Conservation (phyloP, 441 rosid species). For the Gossypium gossypioides region DNA sequence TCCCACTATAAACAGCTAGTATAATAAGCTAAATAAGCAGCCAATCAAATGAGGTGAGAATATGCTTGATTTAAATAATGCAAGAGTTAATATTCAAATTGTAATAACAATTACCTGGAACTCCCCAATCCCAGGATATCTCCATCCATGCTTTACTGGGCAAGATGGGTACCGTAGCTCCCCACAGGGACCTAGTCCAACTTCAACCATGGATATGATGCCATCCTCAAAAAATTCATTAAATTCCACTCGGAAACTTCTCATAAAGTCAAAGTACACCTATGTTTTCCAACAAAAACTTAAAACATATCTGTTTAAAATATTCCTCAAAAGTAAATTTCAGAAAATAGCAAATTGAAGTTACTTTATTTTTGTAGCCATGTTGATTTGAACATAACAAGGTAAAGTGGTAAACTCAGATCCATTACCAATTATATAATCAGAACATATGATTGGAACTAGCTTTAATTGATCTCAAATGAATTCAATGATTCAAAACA, state of each 20-base stretch:
- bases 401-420: neutral
- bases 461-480: neutral
- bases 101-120: constrained; percentile 59
- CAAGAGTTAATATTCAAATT: neutral
- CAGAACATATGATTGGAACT: neutral
- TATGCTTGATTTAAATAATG: neutral
- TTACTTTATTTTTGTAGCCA: neutral
- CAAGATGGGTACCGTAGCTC: constrained; percentile 89
- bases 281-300: constrained; percentile 29
- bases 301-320: neutral
- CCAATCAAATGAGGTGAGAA: neutral
- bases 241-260: constrained; percentile 90
- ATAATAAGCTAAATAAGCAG: neutral
- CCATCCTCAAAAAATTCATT: constrained; percentile 61
- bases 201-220: constrained; percentile 67
- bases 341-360: neutral
- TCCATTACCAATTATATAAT: neutral
- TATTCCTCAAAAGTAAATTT: constrained; percentile 1
- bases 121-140: constrained; percentile 97
- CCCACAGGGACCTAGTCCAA: constrained; percentile 97
- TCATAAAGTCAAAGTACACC: constrained; percentile 98
- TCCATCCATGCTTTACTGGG: constrained; percentile 98
- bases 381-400: neutral
- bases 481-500: neutral
- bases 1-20: neutral